Conservation (phyloP, 257 asterid genomes). For the Lithospermum erythrorhizon region DNA sequence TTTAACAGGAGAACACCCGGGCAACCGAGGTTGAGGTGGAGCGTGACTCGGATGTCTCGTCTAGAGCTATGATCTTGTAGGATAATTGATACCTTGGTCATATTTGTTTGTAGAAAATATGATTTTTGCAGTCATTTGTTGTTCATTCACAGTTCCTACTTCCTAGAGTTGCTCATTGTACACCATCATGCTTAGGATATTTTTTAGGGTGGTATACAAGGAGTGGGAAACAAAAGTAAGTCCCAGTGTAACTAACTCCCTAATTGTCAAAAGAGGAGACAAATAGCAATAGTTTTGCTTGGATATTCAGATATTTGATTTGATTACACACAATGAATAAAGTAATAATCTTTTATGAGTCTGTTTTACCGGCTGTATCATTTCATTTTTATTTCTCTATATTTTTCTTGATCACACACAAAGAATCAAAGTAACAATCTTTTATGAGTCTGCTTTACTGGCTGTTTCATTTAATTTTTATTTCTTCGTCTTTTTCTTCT, state of each 20-base stretch:
- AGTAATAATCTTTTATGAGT: too few relatives aligned
- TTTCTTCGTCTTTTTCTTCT: too few relatives aligned
- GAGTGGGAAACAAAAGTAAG: neutral
- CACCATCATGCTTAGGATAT: neutral
- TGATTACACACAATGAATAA: too few relatives aligned
- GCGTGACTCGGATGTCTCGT: conserved; percentile 49
- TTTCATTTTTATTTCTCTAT: too few relatives aligned
- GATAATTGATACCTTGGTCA: conserved; percentile 1
- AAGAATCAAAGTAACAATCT: too few relatives aligned
- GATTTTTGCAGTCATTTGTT: neutral
- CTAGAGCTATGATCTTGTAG: conserved; percentile 72
- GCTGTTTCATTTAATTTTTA: too few relatives aligned
- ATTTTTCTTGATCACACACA: too few relatives aligned
- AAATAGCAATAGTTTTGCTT: too few relatives aligned
- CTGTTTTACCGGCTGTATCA: too few relatives aligned
- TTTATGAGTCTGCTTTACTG: too few relatives aligned
- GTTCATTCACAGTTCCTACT: neutral
- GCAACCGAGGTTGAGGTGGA: conserved; percentile 32
- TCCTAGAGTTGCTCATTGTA: neutral
- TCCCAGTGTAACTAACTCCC: neutral
- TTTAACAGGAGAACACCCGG: conserved; percentile 33
- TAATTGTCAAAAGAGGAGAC: neutral
- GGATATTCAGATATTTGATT: too few relatives aligned
- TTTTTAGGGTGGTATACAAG: neutral
- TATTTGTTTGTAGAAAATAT: neutral